Percentiles rank a stretch among this genome's conserved stretches.
Conservation (phyloP, 495 filamentous ascomycete species). For the Friedmanniomyces simplex region DNA sequence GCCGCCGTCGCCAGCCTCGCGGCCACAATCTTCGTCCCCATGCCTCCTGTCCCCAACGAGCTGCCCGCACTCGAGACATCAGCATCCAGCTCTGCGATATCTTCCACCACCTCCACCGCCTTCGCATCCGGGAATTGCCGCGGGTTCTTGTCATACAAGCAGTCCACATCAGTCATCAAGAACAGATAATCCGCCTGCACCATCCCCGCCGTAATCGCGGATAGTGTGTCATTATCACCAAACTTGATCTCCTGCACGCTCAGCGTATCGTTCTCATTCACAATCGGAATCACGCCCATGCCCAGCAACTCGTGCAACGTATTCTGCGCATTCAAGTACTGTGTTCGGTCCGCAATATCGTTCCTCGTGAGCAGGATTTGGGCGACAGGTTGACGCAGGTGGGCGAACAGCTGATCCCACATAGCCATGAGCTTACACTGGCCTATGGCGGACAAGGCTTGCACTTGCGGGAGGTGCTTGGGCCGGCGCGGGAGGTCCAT, state of each 20-base stretch:
- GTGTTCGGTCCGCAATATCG: conserved; percentile 91
- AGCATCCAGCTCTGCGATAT: conserved; percentile 73
- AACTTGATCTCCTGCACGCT: conserved; percentile 99
- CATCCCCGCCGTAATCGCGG: conserved; percentile 94
- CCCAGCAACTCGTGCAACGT: conserved; percentile 79
- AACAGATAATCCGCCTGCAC: conserved; percentile 95
- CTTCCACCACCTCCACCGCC: conserved; percentile 85
- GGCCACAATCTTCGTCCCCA: conserved; percentile 95
- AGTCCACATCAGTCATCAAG: conserved; percentile 98
- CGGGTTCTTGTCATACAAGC: conserved; percentile 91
- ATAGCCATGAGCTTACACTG: conserved; percentile 92
- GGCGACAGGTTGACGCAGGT: conserved; percentile 79
- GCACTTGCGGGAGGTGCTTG: conserved; percentile 74
- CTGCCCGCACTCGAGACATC: conserved; percentile 89
- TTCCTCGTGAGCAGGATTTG: conserved; percentile 94
- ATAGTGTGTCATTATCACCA: conserved; percentile 95
- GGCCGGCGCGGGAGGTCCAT: conserved; percentile 87
- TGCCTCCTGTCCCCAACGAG: conserved; percentile 86
- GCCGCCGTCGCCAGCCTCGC: conserved; percentile 88
- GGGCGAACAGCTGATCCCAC: conserved; percentile 85
- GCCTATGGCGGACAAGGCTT: conserved; percentile 91
- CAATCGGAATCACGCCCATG: conserved; percentile 96
- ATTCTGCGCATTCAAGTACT: conserved; percentile 94
- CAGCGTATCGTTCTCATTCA: conserved; percentile 97
- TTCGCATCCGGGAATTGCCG: conserved; percentile 71